These are phyloP conservation scores for Delitschia confertaspora DNA, from an alignment of 495 filamentous ascomycete genomes.

Conservation along the genomic window DNA sequence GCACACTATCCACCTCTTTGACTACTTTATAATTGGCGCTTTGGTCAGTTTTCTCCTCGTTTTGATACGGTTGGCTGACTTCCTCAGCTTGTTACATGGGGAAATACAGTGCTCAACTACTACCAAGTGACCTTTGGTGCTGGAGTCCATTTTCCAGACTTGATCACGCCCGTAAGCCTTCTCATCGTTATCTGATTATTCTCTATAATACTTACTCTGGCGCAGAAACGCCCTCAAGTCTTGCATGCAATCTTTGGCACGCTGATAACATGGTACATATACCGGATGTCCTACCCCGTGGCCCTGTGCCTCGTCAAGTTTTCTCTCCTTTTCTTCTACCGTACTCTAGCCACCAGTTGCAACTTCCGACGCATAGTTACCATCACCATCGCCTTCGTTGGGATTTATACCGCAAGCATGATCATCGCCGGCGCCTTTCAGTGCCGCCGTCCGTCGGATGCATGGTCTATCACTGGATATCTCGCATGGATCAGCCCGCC, in stretches of 20 bases:
- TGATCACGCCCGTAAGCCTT: background rate
- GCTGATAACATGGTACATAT: conserved; percentile 16
- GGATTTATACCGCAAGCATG: conserved; percentile 31
- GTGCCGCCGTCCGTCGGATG: conserved; percentile 36
- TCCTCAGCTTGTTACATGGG: no score
- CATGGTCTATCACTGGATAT: conserved; percentile 36
- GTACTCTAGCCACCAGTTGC: conserved; percentile 30
- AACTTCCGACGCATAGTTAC: conserved; percentile 9
- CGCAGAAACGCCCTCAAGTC: background rate
- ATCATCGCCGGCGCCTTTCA: conserved; percentile 32
- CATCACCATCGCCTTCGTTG: conserved; percentile 35
- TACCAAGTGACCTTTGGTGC: conserved; percentile 19
- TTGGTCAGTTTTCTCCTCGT: no score
- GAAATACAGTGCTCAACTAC: no score
- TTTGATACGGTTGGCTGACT: no score
- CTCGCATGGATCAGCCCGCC: no score
- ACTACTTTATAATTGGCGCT: no score
- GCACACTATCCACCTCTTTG: no score
- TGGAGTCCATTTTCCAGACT: conserved; percentile 5
- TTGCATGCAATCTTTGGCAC: conserved; percentile 1
- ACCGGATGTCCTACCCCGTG: conserved; percentile 37
- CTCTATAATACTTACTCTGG: background rate
- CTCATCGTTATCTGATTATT: background rate
- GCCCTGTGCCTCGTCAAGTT: conserved; percentile 37
- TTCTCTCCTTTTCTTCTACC: conserved; percentile 43